Evolutionary conservation across 148 eudicot species (phyloP).

Genomic region (Camellia granthamiana): DNA sequence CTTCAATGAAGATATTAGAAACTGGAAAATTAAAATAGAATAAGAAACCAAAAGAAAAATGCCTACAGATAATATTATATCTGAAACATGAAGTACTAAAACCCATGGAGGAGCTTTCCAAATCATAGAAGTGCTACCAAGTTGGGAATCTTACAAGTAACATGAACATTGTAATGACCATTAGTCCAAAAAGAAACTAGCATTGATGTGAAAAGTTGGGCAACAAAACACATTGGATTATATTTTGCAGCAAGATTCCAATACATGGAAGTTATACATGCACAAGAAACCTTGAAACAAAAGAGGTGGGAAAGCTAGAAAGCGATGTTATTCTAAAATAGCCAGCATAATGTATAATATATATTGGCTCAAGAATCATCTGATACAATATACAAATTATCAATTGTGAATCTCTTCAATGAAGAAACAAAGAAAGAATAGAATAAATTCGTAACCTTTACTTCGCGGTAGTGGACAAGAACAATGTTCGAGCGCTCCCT

Average conservation of each 20-base stretch:
- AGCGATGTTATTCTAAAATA: not conserved
- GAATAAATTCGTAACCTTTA: constrained; percentile 37
- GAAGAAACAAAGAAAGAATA: not conserved
- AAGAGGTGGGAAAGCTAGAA: not conserved
- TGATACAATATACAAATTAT: not conserved
- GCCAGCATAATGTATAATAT: not conserved
- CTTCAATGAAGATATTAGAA: not conserved
- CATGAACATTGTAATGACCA: not conserved
- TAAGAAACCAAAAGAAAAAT: not conserved
- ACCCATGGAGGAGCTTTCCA: not conserved
- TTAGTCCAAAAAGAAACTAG: too few relatives aligned
- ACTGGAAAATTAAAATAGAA: not conserved
- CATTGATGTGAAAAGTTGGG: too few relatives aligned
- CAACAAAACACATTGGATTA: too few relatives aligned
- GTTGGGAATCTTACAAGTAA: not conserved
- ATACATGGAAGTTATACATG: not conserved
- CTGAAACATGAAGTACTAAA: not conserved
- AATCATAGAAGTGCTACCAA: not conserved
- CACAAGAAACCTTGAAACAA: not conserved
- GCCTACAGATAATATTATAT: not conserved
- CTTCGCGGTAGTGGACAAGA: constrained; percentile 73
- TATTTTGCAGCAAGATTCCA: too few relatives aligned
- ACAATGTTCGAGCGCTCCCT: constrained; percentile 66
- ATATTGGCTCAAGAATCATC: not conserved
- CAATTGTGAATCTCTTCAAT: not conserved